Evolutionary conservation across 1,284 basidiomycete genomes (phyloP), one percentile per base, ranked within the genome.

Genomic region (Flammula alnicola): DNA sequence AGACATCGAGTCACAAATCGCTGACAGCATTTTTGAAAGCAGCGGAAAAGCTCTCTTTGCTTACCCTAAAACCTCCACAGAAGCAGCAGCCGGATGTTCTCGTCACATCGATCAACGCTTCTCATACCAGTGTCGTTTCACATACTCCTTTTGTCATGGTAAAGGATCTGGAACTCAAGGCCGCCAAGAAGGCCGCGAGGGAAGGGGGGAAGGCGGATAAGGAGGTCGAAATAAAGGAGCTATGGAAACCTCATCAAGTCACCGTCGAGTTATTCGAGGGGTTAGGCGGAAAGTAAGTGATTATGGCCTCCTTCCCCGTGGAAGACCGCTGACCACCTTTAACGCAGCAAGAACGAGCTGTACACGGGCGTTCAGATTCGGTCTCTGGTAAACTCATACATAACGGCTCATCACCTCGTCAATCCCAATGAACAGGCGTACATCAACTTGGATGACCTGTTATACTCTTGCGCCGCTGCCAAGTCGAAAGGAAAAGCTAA

Each of bases 1-100:
- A 86, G 62, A 79, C 80, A 47, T 93, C 81, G 2, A 78, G 79
- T 6, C 80, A 87, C 74, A 95, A 94, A 68, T 91, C 91, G 32
- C 77, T 95, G 14, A 80, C 84, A 2, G 76, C 83, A 1, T 93
- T 95, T 70, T 77, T 95, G 62, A 93, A 91, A 63, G 63, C 78
- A 16, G 73, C 77, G 4, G 85, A 88, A 52, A 94, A 93, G 64
- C 80, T 84, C 4, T 80, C 80, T 0, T 63, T 95, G 12, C 58
- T 95, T 23, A 81, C 81, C 14, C 73, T 88, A 20, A 96, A 95
- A 63, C 80, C 90, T 2, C 67, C 69, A 1, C 72, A 70, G 50
- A 74, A 76, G 52, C 72, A 74, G 37, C 67, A 71, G 39, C 79
- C 83, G 0, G 91, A 88, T 35, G 63, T 84, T 8, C 63, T 80